A percentile compares a stretch with the other conserved stretches of the same genome.
Conservation (phyloP, 441 rosid genomes). For the Aleurites moluccanus region DNA sequence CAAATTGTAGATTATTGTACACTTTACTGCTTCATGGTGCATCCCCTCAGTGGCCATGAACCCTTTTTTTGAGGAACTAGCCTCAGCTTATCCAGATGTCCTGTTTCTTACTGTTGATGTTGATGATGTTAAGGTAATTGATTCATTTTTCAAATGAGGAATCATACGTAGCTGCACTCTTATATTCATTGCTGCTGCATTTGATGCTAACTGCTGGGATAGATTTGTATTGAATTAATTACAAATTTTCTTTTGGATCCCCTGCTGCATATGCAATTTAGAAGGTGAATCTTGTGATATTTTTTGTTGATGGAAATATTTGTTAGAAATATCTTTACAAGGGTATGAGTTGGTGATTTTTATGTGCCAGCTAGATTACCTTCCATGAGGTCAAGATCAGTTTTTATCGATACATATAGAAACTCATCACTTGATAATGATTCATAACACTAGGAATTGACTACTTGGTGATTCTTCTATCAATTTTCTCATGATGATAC, state of each 20-base stretch:
- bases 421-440: background rate
- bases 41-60: too few relatives aligned
- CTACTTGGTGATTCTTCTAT: background rate
- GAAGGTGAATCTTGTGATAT: background rate
- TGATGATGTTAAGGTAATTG: constrained; percentile 78
- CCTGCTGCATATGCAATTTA: background rate
- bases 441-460: background rate
- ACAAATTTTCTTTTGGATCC: too few relatives aligned
- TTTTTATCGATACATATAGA: background rate
- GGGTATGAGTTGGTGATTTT: background rate
- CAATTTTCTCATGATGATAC: background rate
- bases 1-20: constrained; percentile 58
- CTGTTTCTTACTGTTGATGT: constrained; percentile 85
- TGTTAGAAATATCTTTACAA: background rate
- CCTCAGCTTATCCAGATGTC: constrained; percentile 58
- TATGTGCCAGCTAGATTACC: constrained; percentile 7
- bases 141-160: background rate
- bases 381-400: constrained; percentile 13
- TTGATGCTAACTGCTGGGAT: background rate
- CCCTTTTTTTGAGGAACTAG: constrained; percentile 72
- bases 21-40: constrained; percentile 94
- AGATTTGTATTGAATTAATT: background rate
- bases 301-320: background rate
- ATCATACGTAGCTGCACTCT: background rate
- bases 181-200: background rate